Conservation (phyloP, 2,329 filamentous ascomycete genomes). For the Venturia oleaginea region DNA sequence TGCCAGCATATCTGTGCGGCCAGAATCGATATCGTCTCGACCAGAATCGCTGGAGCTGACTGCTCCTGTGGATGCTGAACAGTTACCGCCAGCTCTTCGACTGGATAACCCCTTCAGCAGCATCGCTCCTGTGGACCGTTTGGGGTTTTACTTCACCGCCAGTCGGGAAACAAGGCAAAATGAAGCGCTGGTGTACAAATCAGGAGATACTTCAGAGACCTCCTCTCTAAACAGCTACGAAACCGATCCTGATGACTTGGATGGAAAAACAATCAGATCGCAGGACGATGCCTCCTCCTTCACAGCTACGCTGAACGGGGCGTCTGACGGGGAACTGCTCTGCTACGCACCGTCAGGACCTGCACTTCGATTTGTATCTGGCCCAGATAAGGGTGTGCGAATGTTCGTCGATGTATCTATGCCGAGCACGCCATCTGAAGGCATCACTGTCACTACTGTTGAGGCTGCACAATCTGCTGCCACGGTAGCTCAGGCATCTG, state of each 20-base stretch:
- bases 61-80: conserved; percentile 5
- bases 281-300: conserved; percentile 10
- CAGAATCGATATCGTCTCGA: neutral
- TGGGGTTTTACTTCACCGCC: conserved; percentile 14
- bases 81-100: conserved; percentile 12
- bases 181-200: conserved; percentile 6
- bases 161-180: conserved; percentile 11
- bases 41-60: conserved; percentile 12
- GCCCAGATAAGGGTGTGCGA: neutral
- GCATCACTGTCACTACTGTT: neutral
- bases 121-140: conserved; percentile 8
- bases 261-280: conserved; percentile 6
- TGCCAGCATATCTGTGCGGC: conserved; percentile 8
- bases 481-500: conserved; percentile 7
- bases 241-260: conserved; percentile 8
- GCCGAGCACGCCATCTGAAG: conserved; percentile 8
- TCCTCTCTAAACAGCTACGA: conserved; percentile 10
- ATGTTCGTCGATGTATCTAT: conserved; percentile 13
- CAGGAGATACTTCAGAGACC: conserved; percentile 13
- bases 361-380: conserved; percentile 9
- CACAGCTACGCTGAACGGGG: neutral
- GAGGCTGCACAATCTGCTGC: conserved; percentile 11
- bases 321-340: conserved; percentile 2
- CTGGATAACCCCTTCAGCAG: neutral
- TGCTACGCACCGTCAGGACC: conserved; percentile 12